A percentile compares a stretch with the other conserved stretches of the same genome.
Evolutionary conservation across 2,329 filamentous ascomycete species (phyloP).

Genomic region (Coleophoma eucalyptorum): DNA sequence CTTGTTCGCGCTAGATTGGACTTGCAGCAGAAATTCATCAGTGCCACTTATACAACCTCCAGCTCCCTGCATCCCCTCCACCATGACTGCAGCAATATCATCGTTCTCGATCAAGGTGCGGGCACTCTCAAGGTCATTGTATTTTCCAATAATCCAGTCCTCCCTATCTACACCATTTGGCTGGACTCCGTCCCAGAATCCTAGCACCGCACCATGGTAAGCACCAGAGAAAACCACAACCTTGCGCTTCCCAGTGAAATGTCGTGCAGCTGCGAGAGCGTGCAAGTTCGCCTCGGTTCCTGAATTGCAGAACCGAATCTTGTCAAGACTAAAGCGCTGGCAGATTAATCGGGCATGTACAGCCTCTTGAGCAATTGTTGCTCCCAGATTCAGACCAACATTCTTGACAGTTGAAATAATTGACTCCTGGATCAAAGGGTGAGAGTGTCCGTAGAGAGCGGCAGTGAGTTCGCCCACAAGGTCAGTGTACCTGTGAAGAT

Average conservation of each 20-base stretch:
- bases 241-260: constrained; percentile 5
- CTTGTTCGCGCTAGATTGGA: constrained; percentile 6
- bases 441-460: constrained; percentile 60
- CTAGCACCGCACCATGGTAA: constrained; percentile 23
- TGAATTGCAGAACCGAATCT: constrained; percentile 57
- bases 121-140: constrained; percentile 47
- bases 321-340: constrained; percentile 47
- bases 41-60: constrained; percentile 50
- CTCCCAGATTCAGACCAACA: constrained; percentile 51
- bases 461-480: constrained; percentile 60
- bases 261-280: constrained; percentile 38
- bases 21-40: constrained; percentile 6
- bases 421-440: constrained; percentile 40
- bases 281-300: constrained; percentile 61
- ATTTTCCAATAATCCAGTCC: constrained; percentile 53
- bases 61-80: constrained; percentile 63
- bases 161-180: constrained; percentile 27
- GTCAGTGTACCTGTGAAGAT: constrained; percentile 43
- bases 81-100: constrained; percentile 44
- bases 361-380: constrained; percentile 45
- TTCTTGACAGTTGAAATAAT: constrained; percentile 38
- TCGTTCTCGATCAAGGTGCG: constrained; percentile 4
- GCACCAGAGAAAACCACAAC: constrained; percentile 6
- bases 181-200: constrained; percentile 25
- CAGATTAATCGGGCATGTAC: constrained; percentile 44